Percentiles rank a stretch among this genome's conserved stretches.
These are phyloP conservation scores for Ganoderma lucidum DNA, from an alignment of 1,284 basidiomycete species.

Conservation along the genomic window DNA sequence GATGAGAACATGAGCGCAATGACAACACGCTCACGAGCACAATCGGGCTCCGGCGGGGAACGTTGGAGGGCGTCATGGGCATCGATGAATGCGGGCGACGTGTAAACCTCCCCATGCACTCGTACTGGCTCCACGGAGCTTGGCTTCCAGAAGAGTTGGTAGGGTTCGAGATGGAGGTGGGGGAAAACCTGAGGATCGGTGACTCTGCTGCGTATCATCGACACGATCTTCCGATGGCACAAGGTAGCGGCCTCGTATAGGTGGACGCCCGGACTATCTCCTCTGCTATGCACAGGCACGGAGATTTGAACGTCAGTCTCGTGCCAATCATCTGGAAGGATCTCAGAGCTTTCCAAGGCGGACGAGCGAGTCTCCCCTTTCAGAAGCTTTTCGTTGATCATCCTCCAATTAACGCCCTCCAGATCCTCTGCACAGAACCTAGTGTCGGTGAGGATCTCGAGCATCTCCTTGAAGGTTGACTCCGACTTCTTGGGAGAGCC, in stretches of 20 bases:
- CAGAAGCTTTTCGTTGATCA: not conserved
- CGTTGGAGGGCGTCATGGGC: not conserved
- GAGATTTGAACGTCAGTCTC: not conserved
- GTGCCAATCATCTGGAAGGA: not conserved
- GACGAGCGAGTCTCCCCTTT: not conserved
- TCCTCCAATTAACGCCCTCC: not conserved
- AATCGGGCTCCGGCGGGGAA: conserved; percentile 15
- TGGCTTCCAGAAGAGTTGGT: not conserved
- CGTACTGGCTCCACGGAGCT: not conserved
- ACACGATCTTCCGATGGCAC: not conserved
- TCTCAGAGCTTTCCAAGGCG: not conserved
- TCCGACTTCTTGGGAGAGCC: conserved; percentile 14
- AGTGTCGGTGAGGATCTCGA: conserved; percentile 15
- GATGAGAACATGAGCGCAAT: conserved; percentile 13
- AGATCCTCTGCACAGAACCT: conserved; percentile 5
- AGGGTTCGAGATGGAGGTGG: not conserved
- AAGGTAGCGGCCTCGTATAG: not conserved
- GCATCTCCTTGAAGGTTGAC: conserved; percentile 15
- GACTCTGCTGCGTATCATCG: not conserved
- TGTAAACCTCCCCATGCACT: not conserved
- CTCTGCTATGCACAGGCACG: not conserved
- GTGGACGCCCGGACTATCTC: not conserved
- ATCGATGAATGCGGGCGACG: not conserved
- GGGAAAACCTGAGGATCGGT: not conserved
- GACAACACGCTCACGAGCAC: conserved; percentile 1